Percentiles rank a stretch among this genome's conserved stretches.
These are phyloP conservation scores for Fusarium begoniae DNA, from an alignment of 2,329 filamentous ascomycete species.

Conservation along the genomic window DNA sequence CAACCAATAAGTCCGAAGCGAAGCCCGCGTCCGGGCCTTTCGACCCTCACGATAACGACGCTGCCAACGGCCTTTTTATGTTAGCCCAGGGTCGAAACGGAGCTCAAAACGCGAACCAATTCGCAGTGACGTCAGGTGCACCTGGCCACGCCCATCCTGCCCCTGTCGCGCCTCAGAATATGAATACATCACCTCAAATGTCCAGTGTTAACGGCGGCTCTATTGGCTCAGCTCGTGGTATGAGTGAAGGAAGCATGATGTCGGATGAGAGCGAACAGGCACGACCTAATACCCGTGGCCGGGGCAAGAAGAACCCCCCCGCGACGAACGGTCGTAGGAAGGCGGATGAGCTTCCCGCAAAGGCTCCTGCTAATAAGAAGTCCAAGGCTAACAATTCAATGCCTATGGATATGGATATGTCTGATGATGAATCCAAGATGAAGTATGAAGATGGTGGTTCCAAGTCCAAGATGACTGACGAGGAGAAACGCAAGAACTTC, in stretches of 20 bases:
- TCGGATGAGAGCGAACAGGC: conserved; percentile 78
- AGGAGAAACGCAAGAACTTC: conserved; percentile 98
- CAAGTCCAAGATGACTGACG: conserved; percentile 62
- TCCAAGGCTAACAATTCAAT: conserved; percentile 58
- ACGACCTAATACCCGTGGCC: conserved; percentile 72
- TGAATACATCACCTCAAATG: conserved; percentile 62
- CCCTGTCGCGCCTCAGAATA: conserved; percentile 46
- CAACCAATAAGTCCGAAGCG: conserved; percentile 56
- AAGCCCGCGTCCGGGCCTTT: conserved; percentile 72
- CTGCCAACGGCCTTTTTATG: conserved; percentile 92
- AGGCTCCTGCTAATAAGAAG: conserved; percentile 75
- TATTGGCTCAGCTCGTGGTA: conserved; percentile 60
- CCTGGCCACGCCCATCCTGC: conserved; percentile 61
- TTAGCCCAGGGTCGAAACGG: conserved; percentile 76
- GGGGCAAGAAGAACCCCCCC: conserved; percentile 72
- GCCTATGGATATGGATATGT: conserved; percentile 58
- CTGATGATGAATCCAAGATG: conserved; percentile 60
- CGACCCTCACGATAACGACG: conserved; percentile 92
- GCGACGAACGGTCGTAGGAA: conserved; percentile 78
- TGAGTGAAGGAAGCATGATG: conserved; percentile 74
- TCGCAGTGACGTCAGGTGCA: conserved; percentile 56
- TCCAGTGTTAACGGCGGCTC: conserved; percentile 58
- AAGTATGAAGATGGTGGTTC: conserved; percentile 36
- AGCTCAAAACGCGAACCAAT: conserved; percentile 60
- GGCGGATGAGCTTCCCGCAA: conserved; percentile 71